Percentiles rank a stretch among this genome's conserved stretches.
phyloP scores from a whole-genome alignment of 2,329 filamentous ascomycete species.

The Colletotrichum orbiculare region DNA sequence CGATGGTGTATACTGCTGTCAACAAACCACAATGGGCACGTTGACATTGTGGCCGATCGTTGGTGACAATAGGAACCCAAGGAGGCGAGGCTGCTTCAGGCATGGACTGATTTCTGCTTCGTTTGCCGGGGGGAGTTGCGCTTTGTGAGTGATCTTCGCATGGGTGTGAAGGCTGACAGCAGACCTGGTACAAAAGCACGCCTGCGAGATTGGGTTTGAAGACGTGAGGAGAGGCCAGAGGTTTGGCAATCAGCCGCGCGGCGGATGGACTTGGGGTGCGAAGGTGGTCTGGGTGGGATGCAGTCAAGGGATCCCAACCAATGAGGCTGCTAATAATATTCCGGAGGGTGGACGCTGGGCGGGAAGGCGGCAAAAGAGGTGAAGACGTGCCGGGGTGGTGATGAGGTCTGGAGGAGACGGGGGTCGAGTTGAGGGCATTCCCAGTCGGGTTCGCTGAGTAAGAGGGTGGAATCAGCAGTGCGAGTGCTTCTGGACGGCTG shows the following conservation, averaged over 20 bases:
- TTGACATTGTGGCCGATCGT: conserved; percentile 13
- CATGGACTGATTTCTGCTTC: conserved; percentile 35
- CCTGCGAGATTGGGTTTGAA: conserved; percentile 18
- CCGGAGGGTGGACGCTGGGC: conserved; percentile 14
- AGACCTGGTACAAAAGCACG: conserved; percentile 7
- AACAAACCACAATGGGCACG: conserved; percentile 3
- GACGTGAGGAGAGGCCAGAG: conserved; percentile 21
- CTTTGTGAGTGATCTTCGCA: conserved; percentile 30
- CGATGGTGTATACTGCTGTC: background rate
- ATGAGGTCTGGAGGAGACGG: background rate
- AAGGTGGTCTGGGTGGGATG: too few species aligned
- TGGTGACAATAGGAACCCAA: conserved; percentile 4
- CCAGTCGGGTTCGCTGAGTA: conserved; percentile 15
- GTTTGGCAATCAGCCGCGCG: conserved; percentile 31
- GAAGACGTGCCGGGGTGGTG: conserved; percentile 4
- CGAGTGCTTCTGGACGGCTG: background rate
- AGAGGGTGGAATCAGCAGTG: background rate
- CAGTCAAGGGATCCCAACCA: conserved; percentile 22
- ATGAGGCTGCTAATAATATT: conserved; percentile 22
- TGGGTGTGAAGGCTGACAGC: conserved; percentile 3
- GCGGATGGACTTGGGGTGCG: background rate
- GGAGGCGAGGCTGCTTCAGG: conserved; percentile 30
- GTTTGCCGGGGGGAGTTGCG: conserved; percentile 9
- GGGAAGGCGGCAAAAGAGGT: conserved; percentile 8
- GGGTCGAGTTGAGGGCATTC: conserved; percentile 7